These are phyloP conservation scores for Fusarium illudens DNA, from an alignment of 2,329 filamentous ascomycete genomes.

Conservation along the genomic window DNA sequence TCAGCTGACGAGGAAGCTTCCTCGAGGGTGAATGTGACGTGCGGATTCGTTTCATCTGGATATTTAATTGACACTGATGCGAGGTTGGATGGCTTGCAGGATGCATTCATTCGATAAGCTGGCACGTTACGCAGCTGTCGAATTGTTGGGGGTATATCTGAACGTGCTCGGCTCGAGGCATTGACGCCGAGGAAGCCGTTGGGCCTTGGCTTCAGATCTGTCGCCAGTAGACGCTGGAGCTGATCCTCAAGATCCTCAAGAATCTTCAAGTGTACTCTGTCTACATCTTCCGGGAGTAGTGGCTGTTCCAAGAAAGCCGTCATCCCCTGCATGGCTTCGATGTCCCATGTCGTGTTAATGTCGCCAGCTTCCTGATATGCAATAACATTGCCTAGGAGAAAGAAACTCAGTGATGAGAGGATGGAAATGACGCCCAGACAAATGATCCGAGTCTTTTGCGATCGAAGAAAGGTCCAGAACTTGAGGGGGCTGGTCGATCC, in stretches of 20 bases:
- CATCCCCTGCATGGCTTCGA: conserved; percentile 20
- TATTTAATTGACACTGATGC: not conserved
- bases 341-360: not conserved
- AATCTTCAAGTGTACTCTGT: not conserved
- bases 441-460: conserved; percentile 17
- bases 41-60: not conserved
- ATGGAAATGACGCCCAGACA: conserved; percentile 14
- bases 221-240: not conserved
- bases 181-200: conserved; percentile 10
- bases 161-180: not conserved
- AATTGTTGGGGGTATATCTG: not conserved
- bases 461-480: conserved; percentile 19
- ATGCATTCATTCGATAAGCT: conserved; percentile 4
- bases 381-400: conserved; percentile 16
- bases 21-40: conserved; percentile 10
- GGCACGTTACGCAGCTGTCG: conserved; percentile 8
- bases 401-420: conserved; percentile 21
- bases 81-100: not conserved
- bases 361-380: conserved; percentile 17
- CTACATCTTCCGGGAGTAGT: not conserved
- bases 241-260: not conserved
- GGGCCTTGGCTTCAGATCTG: not conserved
- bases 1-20: not conserved
- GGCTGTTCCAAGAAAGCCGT: not conserved
- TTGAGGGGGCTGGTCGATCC: conserved; percentile 27